Evolutionary conservation across 2,329 filamentous ascomycete genomes (phyloP).

Genomic region (Fusarium sp.): DNA sequence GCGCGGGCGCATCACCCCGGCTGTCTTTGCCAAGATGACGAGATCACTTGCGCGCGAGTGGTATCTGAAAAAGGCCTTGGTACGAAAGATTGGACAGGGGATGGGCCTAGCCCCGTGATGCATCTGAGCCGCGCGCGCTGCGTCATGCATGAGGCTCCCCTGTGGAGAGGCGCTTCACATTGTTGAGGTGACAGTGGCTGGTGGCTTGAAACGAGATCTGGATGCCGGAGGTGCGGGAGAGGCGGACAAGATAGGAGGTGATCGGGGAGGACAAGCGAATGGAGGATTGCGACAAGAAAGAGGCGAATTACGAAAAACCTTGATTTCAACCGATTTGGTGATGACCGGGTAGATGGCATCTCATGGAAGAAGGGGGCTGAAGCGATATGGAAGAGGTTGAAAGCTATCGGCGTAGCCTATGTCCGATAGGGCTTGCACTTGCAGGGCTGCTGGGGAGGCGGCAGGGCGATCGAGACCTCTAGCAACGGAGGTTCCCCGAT

Average conservation of each 20-base stretch:
- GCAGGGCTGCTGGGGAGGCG: neutral
- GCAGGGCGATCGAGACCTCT: slow-evolving; percentile 21
- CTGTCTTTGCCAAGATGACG: slow-evolving; percentile 84
- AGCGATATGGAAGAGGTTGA: slow-evolving; percentile 2
- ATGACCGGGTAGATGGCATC: slow-evolving; percentile 18
- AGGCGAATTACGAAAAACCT: slow-evolving; percentile 17
- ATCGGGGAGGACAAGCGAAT: neutral
- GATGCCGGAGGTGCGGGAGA: slow-evolving; percentile 1
- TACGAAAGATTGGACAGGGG: slow-evolving; percentile 80
- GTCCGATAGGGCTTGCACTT: neutral
- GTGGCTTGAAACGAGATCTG: slow-evolving; percentile 3
- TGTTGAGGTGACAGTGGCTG: slow-evolving; percentile 20
- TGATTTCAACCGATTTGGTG: slow-evolving; percentile 9
- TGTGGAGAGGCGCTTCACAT: slow-evolving; percentile 30
- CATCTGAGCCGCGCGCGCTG: slow-evolving; percentile 1
- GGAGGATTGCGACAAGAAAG: slow-evolving; percentile 9
- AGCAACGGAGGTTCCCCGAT: neutral
- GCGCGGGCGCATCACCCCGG: slow-evolving; percentile 74
- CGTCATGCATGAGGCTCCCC: slow-evolving; percentile 3
- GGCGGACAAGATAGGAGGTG: neutral
- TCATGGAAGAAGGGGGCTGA: slow-evolving; percentile 4
- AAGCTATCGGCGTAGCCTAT: slow-evolving; percentile 10
- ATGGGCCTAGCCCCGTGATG: slow-evolving; percentile 71
- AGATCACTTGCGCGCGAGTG: slow-evolving; percentile 80
- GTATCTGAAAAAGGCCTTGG: slow-evolving; percentile 85